Base-by-base conservation (phyloP, 805 yeast genomes). In the Saccharomycopsis fodiens region DNA sequence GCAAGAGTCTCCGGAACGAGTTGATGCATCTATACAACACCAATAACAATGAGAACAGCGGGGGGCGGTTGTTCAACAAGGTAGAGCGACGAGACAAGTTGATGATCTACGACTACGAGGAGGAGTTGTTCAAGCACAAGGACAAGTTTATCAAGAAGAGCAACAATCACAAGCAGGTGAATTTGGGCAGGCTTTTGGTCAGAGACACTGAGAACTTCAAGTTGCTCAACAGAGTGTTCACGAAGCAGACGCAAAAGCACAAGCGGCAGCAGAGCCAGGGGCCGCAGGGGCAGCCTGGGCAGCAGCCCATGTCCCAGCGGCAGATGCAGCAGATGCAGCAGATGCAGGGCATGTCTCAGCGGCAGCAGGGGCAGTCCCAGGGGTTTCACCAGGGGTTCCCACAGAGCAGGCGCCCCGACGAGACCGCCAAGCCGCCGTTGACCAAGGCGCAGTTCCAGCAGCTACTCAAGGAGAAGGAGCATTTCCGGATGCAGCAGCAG, bases 151-250 rank as follows among this genome's bases (percentile, higher is more conserved):
- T 31, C 34, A 46, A 42, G 13, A 42, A 43, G 30, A 35, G 31
- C 16, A 31, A 35, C 16, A 12, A 22, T 10, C 31, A 29, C 15
- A 36, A 27, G 6, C 21, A 15, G 4, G 31, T 30, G n/a, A 48
- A 36, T 27, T 31, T 48, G 21, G 52, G 52, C 12, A 40, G 39
- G 30, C 8, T 45, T 3, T 23, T 48, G 8, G 40, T 44, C 3
- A 20, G 41, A 4, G 52, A 48, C 20, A 35, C 43, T 5, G 52
- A 45, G 31, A 48, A 48, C 25, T 41, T 46, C 21, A 45, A 48
- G 12, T 30, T 48, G 5, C 21, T 48, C 19, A 48, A 48, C 30
- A 38, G 35, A 29, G 36, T 48, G 5, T 48, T 48, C 23, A 25
- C 31, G 3, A 19, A 38, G 6, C 22, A 20, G 22, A 39, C 22